Evolutionary conservation across 805 yeast species (phyloP).

Genomic region (Starmera quercuum): DNA sequence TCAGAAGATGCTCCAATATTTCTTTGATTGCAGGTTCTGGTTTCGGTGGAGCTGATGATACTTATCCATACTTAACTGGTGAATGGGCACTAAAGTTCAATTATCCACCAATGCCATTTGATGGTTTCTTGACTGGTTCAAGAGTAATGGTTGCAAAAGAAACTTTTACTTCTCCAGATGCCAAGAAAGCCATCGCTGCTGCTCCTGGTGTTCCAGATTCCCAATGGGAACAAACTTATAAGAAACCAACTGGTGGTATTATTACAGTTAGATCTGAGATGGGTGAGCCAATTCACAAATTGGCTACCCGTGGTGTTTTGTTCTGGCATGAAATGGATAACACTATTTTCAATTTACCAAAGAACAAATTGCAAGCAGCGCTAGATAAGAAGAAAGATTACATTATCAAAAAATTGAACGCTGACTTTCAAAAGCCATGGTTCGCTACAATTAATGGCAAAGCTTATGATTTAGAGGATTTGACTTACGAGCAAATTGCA

Average conservation of each 20-base stretch:
- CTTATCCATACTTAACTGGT: constrained; percentile 97
- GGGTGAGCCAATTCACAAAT: constrained; percentile 99
- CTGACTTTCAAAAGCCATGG: constrained; percentile 98
- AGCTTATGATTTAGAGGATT: constrained; percentile 85
- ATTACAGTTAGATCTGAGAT: constrained; percentile 95
- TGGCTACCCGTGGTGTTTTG: constrained; percentile 95
- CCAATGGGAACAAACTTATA: constrained; percentile 92
- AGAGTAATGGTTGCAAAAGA: constrained; percentile 97
- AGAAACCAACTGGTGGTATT: constrained; percentile 94
- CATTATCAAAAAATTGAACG: constrained; percentile 78
- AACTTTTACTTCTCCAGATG: constrained; percentile 88
- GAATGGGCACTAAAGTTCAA: constrained; percentile 83
- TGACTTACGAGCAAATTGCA: constrained; percentile 93
- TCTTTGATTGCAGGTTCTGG: constrained; percentile 96
- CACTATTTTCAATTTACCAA: constrained; percentile 85
- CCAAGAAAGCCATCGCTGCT: constrained; percentile 83
- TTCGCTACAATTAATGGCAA: constrained; percentile 69
- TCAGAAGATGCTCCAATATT: constrained; percentile 87
- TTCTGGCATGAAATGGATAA: constrained; percentile 98
- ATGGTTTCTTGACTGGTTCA: constrained; percentile 93
- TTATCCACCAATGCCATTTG: constrained; percentile 98
- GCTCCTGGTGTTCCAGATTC: constrained; percentile 86
- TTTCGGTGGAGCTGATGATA: constrained; percentile 93
- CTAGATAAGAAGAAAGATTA: constrained; percentile 77
- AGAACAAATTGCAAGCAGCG: constrained; percentile 76